Evolutionary conservation across 78 protist genomes (phyloP), one percentile per base, ranked within the genome.

Genomic region (Guillardia theta): DNA sequence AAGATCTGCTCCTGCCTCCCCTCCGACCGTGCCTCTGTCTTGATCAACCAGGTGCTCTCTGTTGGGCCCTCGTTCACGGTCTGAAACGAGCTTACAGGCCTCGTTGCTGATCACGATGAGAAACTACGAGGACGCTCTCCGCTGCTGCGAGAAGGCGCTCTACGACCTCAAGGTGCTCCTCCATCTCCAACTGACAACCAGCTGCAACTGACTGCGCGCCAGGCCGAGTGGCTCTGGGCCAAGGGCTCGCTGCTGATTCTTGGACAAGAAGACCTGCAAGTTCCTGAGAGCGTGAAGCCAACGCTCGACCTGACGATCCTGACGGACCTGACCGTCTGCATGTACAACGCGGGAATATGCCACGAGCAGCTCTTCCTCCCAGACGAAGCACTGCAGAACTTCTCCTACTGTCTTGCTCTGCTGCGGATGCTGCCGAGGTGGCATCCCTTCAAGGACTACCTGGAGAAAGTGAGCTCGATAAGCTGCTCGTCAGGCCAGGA

Each of bases 271-370:
- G n/a, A n/a, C n/a, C n/a, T n/a, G n/a, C n/a, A n/a, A n/a, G n/a
- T n/a, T n/a, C n/a, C n/a, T n/a, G n/a, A n/a, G n/a, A n/a, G n/a
- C n/a, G n/a, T n/a, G n/a, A n/a, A n/a, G n/a, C 27, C 70, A 24
- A 58, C 70, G 70, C 70, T 24, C 27, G 27, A 30, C 70, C n/a
- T 24, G 4, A 43, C 83, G 10, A 70, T 70, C 46, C 36, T 70
- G 46, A 22, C 83, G 15, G 83, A 70, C 46, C 9, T 70, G 0
- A 43, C 83, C 4, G 83, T 70, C n/a, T 70, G 83, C 41, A 70
- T 70, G 83, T 70, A 22, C 83, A 70, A 70, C 83, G 83, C 83
- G 4, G 83, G 83, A 36, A 43, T 70, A 12, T 70, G 83, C 83
- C 83, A 70, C 83, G 83, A 70, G 83, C 83, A 70, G 83, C 45